Conservation (phyloP, 495 filamentous ascomycete genomes). For the Chaetomium tenue region DNA sequence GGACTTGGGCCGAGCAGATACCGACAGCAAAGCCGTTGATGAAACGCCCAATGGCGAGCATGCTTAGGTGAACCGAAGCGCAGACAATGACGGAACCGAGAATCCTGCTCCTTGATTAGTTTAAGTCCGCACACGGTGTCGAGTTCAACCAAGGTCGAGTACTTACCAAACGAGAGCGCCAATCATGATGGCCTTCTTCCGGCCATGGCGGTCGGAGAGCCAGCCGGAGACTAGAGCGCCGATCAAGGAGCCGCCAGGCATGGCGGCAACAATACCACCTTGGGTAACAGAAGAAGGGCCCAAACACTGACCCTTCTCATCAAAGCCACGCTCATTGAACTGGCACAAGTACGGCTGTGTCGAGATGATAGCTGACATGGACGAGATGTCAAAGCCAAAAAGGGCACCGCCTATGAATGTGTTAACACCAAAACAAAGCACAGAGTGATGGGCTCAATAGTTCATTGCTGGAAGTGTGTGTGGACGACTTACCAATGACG, state of each 20-base stretch:
- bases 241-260: slow-evolving; percentile 75
- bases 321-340: slow-evolving; percentile 54
- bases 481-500: slow-evolving; percentile 52
- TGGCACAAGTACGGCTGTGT: slow-evolving; percentile 62
- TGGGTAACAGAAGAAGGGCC: slow-evolving; percentile 51
- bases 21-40: slow-evolving; percentile 76
- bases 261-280: slow-evolving; percentile 65
- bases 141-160: not conserved
- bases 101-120: slow-evolving; percentile 31
- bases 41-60: slow-evolving; percentile 71
- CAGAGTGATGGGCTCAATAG: not conserved
- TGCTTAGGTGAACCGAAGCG: slow-evolving; percentile 69
- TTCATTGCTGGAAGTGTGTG: not conserved
- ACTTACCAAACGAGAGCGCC: slow-evolving; percentile 63
- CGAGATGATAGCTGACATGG: slow-evolving; percentile 72
- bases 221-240: slow-evolving; percentile 66
- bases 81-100: slow-evolving; percentile 66
- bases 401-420: slow-evolving; percentile 61
- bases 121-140: not conserved
- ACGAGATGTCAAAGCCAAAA: slow-evolving; percentile 75
- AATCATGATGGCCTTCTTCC: slow-evolving; percentile 64
- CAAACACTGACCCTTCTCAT: slow-evolving; percentile 42
- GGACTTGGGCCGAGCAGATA: slow-evolving; percentile 76
- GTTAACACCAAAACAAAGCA: not conserved
- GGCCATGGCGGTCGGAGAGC: slow-evolving; percentile 64